Conservation (phyloP, 2,329 filamentous ascomycete species). For the Fusarium vanettenii region DNA sequence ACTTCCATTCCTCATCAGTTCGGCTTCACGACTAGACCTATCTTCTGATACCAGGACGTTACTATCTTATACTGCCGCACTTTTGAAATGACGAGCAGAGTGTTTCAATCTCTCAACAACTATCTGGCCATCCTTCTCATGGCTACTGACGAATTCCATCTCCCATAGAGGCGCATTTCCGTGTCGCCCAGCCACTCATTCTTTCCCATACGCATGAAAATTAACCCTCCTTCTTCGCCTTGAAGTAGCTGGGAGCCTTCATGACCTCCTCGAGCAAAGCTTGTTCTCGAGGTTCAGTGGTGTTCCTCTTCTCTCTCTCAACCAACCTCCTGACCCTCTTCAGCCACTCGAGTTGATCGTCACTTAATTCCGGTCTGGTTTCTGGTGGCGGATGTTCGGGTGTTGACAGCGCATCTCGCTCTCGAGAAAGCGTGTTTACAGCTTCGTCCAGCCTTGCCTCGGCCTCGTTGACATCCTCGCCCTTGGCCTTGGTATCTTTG, state of each 20-base stretch:
- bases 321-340: background rate
- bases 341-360: background rate
- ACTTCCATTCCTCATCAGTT: background rate
- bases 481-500: background rate
- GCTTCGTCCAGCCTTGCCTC: background rate
- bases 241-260: background rate
- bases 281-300: background rate
- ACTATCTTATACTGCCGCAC: background rate
- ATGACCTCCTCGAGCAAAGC: background rate
- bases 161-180: background rate
- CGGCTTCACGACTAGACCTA: background rate
- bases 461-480: background rate
- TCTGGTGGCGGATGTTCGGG: background rate
- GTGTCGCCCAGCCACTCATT: background rate
- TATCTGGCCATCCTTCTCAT: background rate
- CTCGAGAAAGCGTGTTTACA: background rate
- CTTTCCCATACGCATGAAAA: background rate
- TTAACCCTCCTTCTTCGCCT: background rate
- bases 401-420: background rate
- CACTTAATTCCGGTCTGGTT: background rate
- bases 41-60: background rate
- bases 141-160: background rate
- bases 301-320: background rate
- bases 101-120: background rate
- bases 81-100: background rate